Conservation (phyloP, 2,329 filamentous ascomycete genomes). For the Fusarium metavorans region DNA sequence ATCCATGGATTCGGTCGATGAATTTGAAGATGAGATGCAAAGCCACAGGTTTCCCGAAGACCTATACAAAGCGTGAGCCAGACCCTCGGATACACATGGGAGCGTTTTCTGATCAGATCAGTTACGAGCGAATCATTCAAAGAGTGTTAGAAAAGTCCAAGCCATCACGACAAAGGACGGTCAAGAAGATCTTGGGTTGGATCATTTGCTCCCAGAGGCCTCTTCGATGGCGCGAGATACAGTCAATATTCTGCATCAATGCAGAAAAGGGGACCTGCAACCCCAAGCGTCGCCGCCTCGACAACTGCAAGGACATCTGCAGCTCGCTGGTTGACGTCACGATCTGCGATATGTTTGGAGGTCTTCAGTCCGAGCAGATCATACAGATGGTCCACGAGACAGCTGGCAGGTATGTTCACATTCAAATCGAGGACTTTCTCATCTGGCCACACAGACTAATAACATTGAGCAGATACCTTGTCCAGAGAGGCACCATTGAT, state of each 20-base stretch:
- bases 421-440: not conserved
- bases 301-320: slow-evolving; percentile 18
- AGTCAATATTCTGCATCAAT: slow-evolving; percentile 19
- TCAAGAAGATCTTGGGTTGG: slow-evolving; percentile 1
- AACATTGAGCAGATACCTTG: slow-evolving; percentile 8
- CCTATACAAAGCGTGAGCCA: not conserved
- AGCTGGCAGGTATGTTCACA: not conserved
- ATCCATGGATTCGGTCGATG: not conserved
- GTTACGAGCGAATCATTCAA: slow-evolving; percentile 10
- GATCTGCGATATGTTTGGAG: not conserved
- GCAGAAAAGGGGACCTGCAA: not conserved
- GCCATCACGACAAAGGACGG: not conserved
- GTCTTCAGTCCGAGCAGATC: not conserved
- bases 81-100: not conserved
- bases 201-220: slow-evolving; percentile 3
- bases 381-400: slow-evolving; percentile 23
- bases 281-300: not conserved
- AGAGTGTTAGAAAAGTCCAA: not conserved
- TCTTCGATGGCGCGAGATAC: slow-evolving; percentile 22
- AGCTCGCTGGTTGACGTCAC: slow-evolving; percentile 11
- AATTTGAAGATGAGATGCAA: slow-evolving; percentile 12
- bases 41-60: slow-evolving; percentile 7
- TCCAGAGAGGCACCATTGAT: not conserved
- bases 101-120: not conserved
- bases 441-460: not conserved